Conservation (phyloP, 192 early-diverging fungal species). For the Gryganskiella cystojenkinii region DNA sequence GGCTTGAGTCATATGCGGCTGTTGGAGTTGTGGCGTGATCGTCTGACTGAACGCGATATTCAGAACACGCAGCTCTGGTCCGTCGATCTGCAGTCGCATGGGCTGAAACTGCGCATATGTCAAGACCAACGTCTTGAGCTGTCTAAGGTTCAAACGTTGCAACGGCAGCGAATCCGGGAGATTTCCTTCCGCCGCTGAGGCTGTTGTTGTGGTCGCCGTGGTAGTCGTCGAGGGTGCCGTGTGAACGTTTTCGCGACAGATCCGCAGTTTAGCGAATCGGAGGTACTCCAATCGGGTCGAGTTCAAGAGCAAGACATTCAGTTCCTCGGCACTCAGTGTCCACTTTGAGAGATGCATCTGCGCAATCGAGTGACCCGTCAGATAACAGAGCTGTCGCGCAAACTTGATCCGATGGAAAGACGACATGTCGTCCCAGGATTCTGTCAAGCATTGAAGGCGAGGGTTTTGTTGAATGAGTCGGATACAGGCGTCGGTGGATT, state of each 20-base stretch:
- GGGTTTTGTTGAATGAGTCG: slow-evolving; percentile 23
- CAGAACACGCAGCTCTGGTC: slow-evolving; percentile 3
- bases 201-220: not conserved
- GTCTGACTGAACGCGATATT: slow-evolving; percentile 33
- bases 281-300: slow-evolving; percentile 5
- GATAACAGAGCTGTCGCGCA: slow-evolving; percentile 13
- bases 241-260: not conserved
- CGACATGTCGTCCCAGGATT: slow-evolving; percentile 38
- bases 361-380: not conserved
- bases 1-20: too few relatives aligned
- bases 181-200: too few relatives aligned
- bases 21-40: too few relatives aligned
- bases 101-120: slow-evolving; percentile 10
- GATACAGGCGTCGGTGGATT: slow-evolving; percentile 35
- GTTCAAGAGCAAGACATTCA: slow-evolving; percentile 23
- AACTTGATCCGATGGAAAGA: slow-evolving; percentile 32
- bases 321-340: slow-evolving; percentile 10
- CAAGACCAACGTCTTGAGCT: slow-evolving; percentile 23
- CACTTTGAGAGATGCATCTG: slow-evolving; percentile 28
- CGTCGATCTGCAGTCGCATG: slow-evolving; percentile 10
- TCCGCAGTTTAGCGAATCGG: slow-evolving; percentile 20
- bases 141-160: slow-evolving; percentile 14
- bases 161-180: too few relatives aligned
- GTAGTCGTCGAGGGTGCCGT: not conserved
- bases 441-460: slow-evolving; percentile 16